Conservation (phyloP, 2,329 filamentous ascomycete genomes). For the Claviceps sp. region DNA sequence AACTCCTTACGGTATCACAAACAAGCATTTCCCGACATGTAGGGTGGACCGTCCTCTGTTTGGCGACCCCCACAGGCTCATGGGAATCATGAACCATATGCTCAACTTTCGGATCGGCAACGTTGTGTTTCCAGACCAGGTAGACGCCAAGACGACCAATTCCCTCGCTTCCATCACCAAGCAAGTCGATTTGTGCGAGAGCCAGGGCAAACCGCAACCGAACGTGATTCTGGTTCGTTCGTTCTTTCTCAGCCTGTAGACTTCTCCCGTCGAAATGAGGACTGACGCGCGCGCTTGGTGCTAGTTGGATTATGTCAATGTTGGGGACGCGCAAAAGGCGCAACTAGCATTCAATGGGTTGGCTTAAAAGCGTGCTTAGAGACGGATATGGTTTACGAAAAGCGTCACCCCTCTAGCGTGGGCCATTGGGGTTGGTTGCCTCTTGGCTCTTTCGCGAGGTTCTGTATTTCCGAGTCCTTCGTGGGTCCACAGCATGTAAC, state of each 20-base stretch:
- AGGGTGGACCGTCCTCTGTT: constrained; percentile 45
- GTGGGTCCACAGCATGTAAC: too few relatives aligned
- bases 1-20: constrained; percentile 53
- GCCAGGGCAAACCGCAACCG: constrained; percentile 13
- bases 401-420: too few relatives aligned
- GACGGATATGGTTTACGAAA: not conserved
- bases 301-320: constrained; percentile 30
- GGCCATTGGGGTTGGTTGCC: too few relatives aligned
- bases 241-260: not conserved
- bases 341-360: constrained; percentile 26
- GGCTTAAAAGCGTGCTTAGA: constrained; percentile 6
- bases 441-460: too few relatives aligned
- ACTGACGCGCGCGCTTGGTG: constrained; percentile 3
- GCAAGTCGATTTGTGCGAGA: constrained; percentile 17
- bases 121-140: constrained; percentile 22
- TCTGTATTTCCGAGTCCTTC: too few relatives aligned
- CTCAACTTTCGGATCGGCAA: constrained; percentile 17
- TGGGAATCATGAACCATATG: constrained; percentile 32
- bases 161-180: constrained; percentile 18
- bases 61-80: constrained; percentile 23
- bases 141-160: constrained; percentile 20
- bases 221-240: constrained; percentile 21
- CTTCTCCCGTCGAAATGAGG: constrained; percentile 4
- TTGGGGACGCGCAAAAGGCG: constrained; percentile 25
- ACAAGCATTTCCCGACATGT: constrained; percentile 49